A percentile compares a stretch with the other conserved stretches of the same genome.
Evolutionary conservation across 352 stramenopile genomes (phyloP).

Genomic region (Pseudoperonospora humuli): DNA sequence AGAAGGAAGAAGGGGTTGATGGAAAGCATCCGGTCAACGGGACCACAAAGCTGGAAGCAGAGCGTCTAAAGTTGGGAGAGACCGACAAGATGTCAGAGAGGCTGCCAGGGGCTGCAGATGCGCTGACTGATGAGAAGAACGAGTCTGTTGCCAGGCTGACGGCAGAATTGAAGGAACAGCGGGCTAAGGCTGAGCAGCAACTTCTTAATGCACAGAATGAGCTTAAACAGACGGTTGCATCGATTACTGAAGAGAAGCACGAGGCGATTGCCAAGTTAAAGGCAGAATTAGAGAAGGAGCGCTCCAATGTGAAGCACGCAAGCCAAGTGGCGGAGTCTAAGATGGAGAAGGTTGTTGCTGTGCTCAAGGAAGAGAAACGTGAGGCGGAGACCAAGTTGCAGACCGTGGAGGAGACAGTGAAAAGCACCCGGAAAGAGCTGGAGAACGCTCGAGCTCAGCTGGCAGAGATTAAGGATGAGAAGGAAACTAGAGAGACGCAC

Average conservation of each 20-base stretch:
- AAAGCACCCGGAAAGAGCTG: conserved; percentile 12
- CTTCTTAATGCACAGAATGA: conserved; percentile 20
- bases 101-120: conserved; percentile 15
- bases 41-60: conserved; percentile 15
- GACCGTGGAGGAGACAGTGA: conserved; percentile 8
- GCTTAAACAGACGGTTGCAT: conserved; percentile 17
- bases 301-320: conserved; percentile 8
- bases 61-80: conserved; percentile 12
- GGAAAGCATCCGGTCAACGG: conserved; percentile 7
- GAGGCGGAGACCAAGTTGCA: conserved; percentile 13
- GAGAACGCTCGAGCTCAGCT: conserved; percentile 25
- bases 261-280: conserved; percentile 20
- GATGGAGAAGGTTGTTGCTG: conserved; percentile 13
- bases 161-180: conserved; percentile 16
- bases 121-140: conserved; percentile 17
- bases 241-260: conserved; percentile 15
- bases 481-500: conserved; percentile 38
- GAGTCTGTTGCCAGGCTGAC: conserved; percentile 18
- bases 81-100: conserved; percentile 9
- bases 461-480: conserved; percentile 26
- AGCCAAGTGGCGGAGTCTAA: conserved; percentile 11
- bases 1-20: not conserved
- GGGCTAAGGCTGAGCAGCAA: conserved; percentile 9
- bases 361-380: conserved; percentile 15
- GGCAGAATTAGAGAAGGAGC: conserved; percentile 24